Evolutionary conservation across 441 rosid species (phyloP).

Genomic region (Hypseocharis bilobata): DNA sequence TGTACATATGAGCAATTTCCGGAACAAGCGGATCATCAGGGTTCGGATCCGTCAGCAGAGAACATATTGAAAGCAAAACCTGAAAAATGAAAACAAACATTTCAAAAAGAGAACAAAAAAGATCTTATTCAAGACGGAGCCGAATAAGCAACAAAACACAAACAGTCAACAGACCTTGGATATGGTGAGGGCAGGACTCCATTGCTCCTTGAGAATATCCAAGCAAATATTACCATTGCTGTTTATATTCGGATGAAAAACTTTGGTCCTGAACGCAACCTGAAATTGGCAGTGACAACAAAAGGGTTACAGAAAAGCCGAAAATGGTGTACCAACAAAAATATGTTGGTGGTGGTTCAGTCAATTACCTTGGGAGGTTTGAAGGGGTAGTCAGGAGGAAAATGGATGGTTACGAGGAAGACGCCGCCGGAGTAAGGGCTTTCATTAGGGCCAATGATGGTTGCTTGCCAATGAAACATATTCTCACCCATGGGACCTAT

Average conservation of each 20-base stretch:
- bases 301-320: too few species aligned
- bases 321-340: too few species aligned
- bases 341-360: too few species aligned
- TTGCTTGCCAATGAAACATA: too few species aligned
- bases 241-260: conserved; percentile 53
- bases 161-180: too few species aligned
- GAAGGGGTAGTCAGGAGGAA: conserved; percentile 48
- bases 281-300: conserved; percentile 7
- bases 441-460: conserved; percentile 36
- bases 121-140: too few species aligned
- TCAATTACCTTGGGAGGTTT: conserved; percentile 34
- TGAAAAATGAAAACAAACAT: conserved; percentile 9
- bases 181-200: conserved; percentile 57
- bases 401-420: conserved; percentile 31
- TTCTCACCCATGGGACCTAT: too few species aligned
- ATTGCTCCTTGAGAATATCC: conserved; percentile 52
- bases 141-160: too few species aligned
- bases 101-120: too few species aligned
- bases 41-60: conserved; percentile 46
- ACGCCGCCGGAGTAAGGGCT: conserved; percentile 38
- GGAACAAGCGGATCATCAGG: conserved; percentile 55
- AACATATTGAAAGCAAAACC: conserved; percentile 53
- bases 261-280: conserved; percentile 61
- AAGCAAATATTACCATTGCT: conserved; percentile 62
- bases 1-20: conserved; percentile 57